A percentile compares a stretch with the other conserved stretches of the same genome.
Evolutionary conservation across 1,284 basidiomycete species (phyloP).

Genomic region (Puccinia triticina): DNA sequence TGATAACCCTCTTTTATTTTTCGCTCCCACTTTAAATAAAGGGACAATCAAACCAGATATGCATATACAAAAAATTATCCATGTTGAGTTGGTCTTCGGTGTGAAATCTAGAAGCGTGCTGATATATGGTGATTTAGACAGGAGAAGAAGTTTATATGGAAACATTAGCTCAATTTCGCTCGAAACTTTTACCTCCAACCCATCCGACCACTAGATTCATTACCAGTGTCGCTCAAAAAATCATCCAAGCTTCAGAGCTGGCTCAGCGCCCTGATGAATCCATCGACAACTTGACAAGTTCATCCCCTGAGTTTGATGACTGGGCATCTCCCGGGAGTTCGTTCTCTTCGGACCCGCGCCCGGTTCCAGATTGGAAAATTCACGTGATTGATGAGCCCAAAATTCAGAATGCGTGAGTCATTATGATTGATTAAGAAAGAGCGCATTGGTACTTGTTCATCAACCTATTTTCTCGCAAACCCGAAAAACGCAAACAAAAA

Average conservation of each 20-base stretch:
- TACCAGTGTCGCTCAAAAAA: slow-evolving; percentile 55
- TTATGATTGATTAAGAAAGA: not conserved
- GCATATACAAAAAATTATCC: not conserved
- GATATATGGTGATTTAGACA: slow-evolving; percentile 49
- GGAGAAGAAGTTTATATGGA: slow-evolving; percentile 57
- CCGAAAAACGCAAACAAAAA: too few relatives aligned
- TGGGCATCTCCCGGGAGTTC: not conserved
- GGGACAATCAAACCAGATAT: not conserved
- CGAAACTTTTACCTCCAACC: slow-evolving; percentile 54
- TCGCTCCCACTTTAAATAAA: not conserved
- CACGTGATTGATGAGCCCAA: slow-evolving; percentile 49
- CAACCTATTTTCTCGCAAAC: too few relatives aligned
- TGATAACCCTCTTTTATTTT: not conserved
- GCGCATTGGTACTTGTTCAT: too few relatives aligned
- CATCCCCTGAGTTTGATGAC: slow-evolving; percentile 20
- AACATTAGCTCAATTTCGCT: slow-evolving; percentile 55
- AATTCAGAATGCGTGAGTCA: slow-evolving; percentile 47
- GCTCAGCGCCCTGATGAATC: not conserved
- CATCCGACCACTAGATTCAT: slow-evolving; percentile 54
- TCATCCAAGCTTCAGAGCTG: slow-evolving; percentile 56
- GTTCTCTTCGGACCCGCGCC: not conserved
- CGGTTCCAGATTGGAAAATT: slow-evolving; percentile 44
- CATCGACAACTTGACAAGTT: slow-evolving; percentile 1
- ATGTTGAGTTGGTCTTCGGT: not conserved
- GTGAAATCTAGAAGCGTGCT: not conserved